Percentiles rank a stretch among this genome's conserved stretches.
Evolutionary conservation across 805 yeast species (phyloP).

Genomic region (Pichia pseudocactophila): DNA sequence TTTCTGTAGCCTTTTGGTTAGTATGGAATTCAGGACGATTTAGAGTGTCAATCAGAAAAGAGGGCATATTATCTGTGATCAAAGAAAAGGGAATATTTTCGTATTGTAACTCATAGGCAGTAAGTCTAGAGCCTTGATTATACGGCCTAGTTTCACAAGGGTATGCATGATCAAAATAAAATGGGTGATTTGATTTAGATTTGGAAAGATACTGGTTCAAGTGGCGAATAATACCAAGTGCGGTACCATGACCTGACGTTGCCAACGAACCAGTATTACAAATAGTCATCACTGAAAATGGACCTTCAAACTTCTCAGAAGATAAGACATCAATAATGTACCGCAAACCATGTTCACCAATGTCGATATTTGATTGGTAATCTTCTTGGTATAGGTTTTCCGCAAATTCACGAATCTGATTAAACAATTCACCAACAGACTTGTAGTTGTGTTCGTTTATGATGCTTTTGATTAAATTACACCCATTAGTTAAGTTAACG

Average conservation of each 20-base stretch:
- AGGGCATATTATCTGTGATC: conserved; percentile 86
- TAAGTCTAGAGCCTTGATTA: conserved; percentile 89
- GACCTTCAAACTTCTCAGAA: conserved; percentile 44
- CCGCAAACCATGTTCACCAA: conserved; percentile 77
- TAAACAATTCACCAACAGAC: conserved; percentile 19
- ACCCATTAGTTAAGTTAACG: conserved; percentile 79
- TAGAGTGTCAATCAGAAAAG: conserved; percentile 54
- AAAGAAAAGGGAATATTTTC: conserved; percentile 84
- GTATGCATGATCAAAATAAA: conserved; percentile 60
- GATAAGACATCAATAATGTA: conserved; percentile 44
- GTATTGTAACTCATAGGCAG: conserved; percentile 82
- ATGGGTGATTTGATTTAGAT: conserved; percentile 28
- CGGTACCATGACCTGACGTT: conserved; percentile 96
- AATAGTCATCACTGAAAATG: conserved; percentile 78
- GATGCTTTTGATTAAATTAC: conserved; percentile 36
- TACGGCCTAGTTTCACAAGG: conserved; percentile 95
- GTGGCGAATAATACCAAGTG: conserved; percentile 83
- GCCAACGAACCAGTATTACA: conserved; percentile 97
- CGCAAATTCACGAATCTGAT: conserved; percentile 35
- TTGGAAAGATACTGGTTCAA: conserved; percentile 31
- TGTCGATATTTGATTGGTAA: conserved; percentile 60
- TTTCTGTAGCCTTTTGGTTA: conserved; percentile 12
- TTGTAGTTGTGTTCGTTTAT: conserved; percentile 13
- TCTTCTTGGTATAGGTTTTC: conserved; percentile 63
- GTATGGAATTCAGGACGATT: conserved; percentile 18